A percentile compares a stretch with the other conserved stretches of the same genome.
These are phyloP conservation scores for Fusarium sp. DNA, from an alignment of 2,329 filamentous ascomycete genomes.

Conservation along the genomic window DNA sequence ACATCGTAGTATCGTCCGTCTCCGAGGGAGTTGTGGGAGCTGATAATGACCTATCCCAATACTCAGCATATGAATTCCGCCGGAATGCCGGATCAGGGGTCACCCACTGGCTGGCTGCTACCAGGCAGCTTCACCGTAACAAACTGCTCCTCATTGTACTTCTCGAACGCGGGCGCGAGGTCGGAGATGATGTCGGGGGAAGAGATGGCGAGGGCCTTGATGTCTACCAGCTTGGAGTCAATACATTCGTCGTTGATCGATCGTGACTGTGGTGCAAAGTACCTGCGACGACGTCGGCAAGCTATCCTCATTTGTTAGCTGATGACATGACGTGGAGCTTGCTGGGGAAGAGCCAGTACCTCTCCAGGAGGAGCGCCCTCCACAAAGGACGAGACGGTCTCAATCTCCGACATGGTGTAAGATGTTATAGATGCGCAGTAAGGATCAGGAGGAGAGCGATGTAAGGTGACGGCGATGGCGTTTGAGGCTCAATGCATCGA, in stretches of 20 bases:
- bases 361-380: constrained; percentile 95
- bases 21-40: constrained; percentile 82
- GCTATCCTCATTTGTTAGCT: constrained; percentile 59
- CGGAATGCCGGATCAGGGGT: neutral
- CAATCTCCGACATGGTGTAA: constrained; percentile 50
- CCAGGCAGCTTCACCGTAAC: constrained; percentile 88
- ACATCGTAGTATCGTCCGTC: constrained; percentile 88
- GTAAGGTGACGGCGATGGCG: constrained; percentile 24
- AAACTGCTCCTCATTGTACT: constrained; percentile 97
- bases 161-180: constrained; percentile 83
- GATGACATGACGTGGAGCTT: constrained; percentile 33
- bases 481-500: constrained; percentile 34
- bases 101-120: constrained; percentile 67
- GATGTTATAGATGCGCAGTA: constrained; percentile 16
- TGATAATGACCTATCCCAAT: constrained; percentile 74
- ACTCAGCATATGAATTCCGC: constrained; percentile 19
- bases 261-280: constrained; percentile 44
- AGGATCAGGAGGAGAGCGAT: constrained; percentile 6
- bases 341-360: constrained; percentile 62
- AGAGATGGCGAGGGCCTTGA: constrained; percentile 82
- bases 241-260: neutral
- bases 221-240: constrained; percentile 65
- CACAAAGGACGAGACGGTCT: constrained; percentile 79
- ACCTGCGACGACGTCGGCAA: constrained; percentile 89
- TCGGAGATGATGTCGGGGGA: constrained; percentile 72